Conservation (phyloP, 768 basidiomycete genomes). For the Boletus sp. region DNA sequence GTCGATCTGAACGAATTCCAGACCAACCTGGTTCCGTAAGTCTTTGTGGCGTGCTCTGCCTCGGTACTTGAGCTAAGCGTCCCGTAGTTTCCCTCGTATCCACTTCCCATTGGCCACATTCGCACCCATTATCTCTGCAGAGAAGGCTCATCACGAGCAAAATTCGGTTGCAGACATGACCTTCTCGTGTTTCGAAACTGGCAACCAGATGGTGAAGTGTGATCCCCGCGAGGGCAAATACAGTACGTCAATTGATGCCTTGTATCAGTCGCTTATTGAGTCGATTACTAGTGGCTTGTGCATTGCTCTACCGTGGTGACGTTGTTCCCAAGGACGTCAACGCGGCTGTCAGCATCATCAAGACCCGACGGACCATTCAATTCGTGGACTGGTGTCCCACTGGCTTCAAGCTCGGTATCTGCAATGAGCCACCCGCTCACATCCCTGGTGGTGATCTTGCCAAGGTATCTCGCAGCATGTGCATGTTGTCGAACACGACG, state of each 20-base stretch:
- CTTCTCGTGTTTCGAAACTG: slow-evolving; percentile 79
- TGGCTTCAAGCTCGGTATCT: slow-evolving; percentile 77
- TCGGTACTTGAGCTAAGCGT: background rate
- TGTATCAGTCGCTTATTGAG: background rate
- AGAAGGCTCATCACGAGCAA: slow-evolving; percentile 95
- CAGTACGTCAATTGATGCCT: slow-evolving; percentile 38
- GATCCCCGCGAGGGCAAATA: slow-evolving; percentile 80
- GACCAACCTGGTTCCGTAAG: slow-evolving; percentile 96
- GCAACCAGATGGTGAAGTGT: slow-evolving; percentile 80
- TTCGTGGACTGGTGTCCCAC: slow-evolving; percentile 81
- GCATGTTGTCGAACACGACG: slow-evolving; percentile 77
- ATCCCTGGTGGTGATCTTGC: slow-evolving; percentile 77
- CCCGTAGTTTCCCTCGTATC: slow-evolving; percentile 86
- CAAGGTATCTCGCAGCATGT: slow-evolving; percentile 71
- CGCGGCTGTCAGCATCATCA: slow-evolving; percentile 69
- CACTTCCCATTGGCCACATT: slow-evolving; percentile 98
- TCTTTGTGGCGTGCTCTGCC: slow-evolving; percentile 13
- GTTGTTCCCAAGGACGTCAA: slow-evolving; percentile 80
- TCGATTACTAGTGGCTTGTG: slow-evolving; percentile 54
- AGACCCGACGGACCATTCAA: slow-evolving; percentile 77
- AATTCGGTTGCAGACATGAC: slow-evolving; percentile 99
- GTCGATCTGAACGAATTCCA: slow-evolving; percentile 96
- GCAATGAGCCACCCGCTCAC: slow-evolving; percentile 73
- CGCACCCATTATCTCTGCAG: slow-evolving; percentile 90
- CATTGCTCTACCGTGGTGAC: slow-evolving; percentile 71